Base-by-base conservation (phyloP, 2,329 filamentous ascomycete genomes). In the Exophiala oligosperma region DNA sequence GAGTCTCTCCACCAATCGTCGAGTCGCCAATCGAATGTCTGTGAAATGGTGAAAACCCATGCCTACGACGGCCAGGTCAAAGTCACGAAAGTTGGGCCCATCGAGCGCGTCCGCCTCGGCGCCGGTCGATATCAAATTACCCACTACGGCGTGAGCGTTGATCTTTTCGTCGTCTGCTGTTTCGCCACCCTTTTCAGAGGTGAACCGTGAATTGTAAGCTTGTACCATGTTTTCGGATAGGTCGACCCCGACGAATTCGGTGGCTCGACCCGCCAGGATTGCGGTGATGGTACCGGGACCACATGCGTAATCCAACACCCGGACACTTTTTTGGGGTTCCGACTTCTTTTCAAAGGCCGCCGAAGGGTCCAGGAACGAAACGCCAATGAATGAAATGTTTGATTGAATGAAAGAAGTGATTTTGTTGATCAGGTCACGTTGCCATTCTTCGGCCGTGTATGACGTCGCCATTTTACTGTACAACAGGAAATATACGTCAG, bases 271-370 rank as follows among this genome's bases (percentile, higher is more conserved):
- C 1, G 80, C 82, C 12, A 89, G 77, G 12, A 83, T 78, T 82
- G 51, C 38, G 37, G 59, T 66, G 6, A 64, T 56, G 54, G 84
- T 72, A 1, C 88, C 88, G 4, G 87, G 86, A 7, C 89, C 89
- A 68, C 89, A 92, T 14, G 89, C 89, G 72, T 92, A 92, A 70
- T 92, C 89, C 1, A 92, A 76, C 21, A 91, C 73, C 12, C 64
- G 60, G 50, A 67, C 51, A 21, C 47, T 14, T 12, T 38, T 5
- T 5, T 32, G 14, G 8, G 17, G 11, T 5, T 29, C 38, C 9
- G 35, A n/a, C 29, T 46, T 48, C 9, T 37, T 44, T 32, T 63
- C 57, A 29, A 63, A 66, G 4, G 57, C 46, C 1, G 57, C 28
- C 1, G 61, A 52, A 2, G 61, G 56, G 14, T 64, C 59, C 32